Percentiles rank a stretch among this genome's conserved stretches.
Evolutionary conservation across 306 rosid genomes (phyloP).

Genomic region (Vicia faba): DNA sequence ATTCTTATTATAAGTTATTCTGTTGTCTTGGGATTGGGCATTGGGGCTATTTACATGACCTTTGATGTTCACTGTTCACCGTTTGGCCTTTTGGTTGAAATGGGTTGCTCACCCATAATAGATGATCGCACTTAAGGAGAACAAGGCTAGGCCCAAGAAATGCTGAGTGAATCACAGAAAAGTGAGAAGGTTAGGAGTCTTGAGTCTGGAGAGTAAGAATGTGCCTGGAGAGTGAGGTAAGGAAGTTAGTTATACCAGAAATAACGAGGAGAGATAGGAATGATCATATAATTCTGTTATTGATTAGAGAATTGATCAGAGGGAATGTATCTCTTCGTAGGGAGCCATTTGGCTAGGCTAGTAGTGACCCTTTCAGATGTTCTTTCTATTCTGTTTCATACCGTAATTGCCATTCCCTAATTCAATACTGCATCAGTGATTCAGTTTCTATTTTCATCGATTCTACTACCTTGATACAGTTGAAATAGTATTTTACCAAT

Average conservation of each 20-base stretch:
- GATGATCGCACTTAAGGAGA: background rate
- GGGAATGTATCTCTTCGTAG: background rate
- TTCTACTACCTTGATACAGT: background rate
- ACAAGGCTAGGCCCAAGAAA: background rate
- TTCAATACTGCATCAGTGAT: background rate
- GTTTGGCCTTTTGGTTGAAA: background rate
- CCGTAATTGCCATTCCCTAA: background rate
- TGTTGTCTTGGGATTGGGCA: slow-evolving; percentile 4
- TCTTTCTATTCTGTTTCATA: slow-evolving; percentile 1
- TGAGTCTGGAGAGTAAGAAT: background rate
- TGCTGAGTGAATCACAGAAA: background rate
- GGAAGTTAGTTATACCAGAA: background rate
- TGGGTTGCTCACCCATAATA: background rate
- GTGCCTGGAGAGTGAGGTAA: background rate
- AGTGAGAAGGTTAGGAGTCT: background rate
- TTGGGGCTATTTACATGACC: background rate
- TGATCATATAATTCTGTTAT: background rate
- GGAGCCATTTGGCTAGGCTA: background rate
- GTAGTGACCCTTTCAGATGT: background rate
- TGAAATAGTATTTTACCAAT: slow-evolving; percentile 11
- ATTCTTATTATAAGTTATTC: background rate
- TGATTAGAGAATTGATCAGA: background rate
- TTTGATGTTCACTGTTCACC: background rate
- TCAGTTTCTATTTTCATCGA: background rate
- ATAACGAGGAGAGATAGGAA: background rate